These are phyloP conservation scores for Fusarium torulosum DNA, from an alignment of 2,329 filamentous ascomycete species.

Conservation along the genomic window DNA sequence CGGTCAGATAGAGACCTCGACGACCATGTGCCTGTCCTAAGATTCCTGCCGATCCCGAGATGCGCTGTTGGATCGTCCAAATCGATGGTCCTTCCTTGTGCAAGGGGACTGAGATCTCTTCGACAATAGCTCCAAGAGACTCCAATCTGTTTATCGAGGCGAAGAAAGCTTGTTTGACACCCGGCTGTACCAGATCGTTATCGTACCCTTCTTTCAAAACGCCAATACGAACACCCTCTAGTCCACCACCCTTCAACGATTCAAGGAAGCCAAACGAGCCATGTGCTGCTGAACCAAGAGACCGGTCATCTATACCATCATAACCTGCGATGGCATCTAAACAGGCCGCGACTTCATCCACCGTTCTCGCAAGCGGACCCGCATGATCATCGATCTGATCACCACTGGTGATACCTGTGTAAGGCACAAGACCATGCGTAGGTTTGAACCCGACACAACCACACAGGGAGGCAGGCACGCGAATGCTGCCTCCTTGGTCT, in stretches of 20 bases:
- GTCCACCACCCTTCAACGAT: not conserved
- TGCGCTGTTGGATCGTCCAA: slow-evolving; percentile 63
- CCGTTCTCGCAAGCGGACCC: slow-evolving; percentile 58
- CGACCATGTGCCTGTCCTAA: slow-evolving; percentile 60
- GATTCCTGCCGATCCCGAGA: slow-evolving; percentile 58
- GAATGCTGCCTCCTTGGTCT: slow-evolving; percentile 63
- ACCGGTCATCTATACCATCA: slow-evolving; percentile 62
- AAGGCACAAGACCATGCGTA: slow-evolving; percentile 64
- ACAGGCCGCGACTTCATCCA: slow-evolving; percentile 56
- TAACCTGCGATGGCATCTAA: slow-evolving; percentile 62
- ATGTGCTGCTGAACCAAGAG: slow-evolving; percentile 50
- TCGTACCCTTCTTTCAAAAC: slow-evolving; percentile 61
- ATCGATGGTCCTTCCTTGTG: slow-evolving; percentile 62
- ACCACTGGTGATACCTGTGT: slow-evolving; percentile 61
- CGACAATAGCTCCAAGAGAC: slow-evolving; percentile 62
- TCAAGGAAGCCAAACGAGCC: slow-evolving; percentile 43
- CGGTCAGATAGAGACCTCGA: slow-evolving; percentile 61
- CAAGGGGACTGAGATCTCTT: slow-evolving; percentile 63
- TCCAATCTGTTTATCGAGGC: slow-evolving; percentile 57
- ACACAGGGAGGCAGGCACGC: slow-evolving; percentile 58
- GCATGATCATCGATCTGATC: slow-evolving; percentile 65
- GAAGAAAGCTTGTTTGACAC: slow-evolving; percentile 58
- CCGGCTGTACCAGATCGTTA: slow-evolving; percentile 54
- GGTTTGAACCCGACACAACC: slow-evolving; percentile 64
- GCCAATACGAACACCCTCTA: slow-evolving; percentile 55